Evolutionary conservation across 2,329 filamentous ascomycete genomes (phyloP).

Genomic region (Colletotrichum sidae): DNA sequence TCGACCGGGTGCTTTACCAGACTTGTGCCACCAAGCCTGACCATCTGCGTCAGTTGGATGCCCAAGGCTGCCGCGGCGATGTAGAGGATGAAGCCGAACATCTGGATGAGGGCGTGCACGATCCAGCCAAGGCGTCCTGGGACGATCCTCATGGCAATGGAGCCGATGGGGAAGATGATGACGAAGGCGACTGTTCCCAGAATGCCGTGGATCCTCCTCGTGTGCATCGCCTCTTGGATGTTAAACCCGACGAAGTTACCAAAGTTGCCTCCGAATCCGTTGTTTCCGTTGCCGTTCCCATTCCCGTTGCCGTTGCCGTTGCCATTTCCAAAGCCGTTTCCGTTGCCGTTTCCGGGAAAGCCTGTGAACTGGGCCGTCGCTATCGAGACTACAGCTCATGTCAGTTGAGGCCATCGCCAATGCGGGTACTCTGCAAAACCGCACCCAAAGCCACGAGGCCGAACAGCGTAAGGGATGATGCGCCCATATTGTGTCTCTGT

Average conservation of each 20-base stretch:
- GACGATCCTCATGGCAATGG: slow-evolving; percentile 54
- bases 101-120: slow-evolving; percentile 54
- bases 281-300: slow-evolving; percentile 25
- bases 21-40: slow-evolving; percentile 44
- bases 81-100: slow-evolving; percentile 50
- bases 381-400: slow-evolving; percentile 2
- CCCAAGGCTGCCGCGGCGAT: slow-evolving; percentile 55
- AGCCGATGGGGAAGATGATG: slow-evolving; percentile 57
- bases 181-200: slow-evolving; percentile 55
- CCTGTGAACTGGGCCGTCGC: slow-evolving; percentile 27
- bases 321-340: slow-evolving; percentile 25
- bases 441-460: slow-evolving; percentile 26
- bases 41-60: slow-evolving; percentile 51
- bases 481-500: slow-evolving; percentile 18
- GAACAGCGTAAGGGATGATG: slow-evolving; percentile 7
- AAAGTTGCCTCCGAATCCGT: slow-evolving; percentile 32
- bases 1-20: slow-evolving; percentile 44
- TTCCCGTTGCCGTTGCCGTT: slow-evolving; percentile 23
- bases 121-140: slow-evolving; percentile 50
- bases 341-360: slow-evolving; percentile 26
- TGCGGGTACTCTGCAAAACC: not conserved
- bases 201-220: slow-evolving; percentile 54
- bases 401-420: not conserved
- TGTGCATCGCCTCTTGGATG: slow-evolving; percentile 42
- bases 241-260: slow-evolving; percentile 42